These are phyloP conservation scores for Calocera viscosa DNA, from an alignment of 768 basidiomycete genomes.

Conservation along the genomic window DNA sequence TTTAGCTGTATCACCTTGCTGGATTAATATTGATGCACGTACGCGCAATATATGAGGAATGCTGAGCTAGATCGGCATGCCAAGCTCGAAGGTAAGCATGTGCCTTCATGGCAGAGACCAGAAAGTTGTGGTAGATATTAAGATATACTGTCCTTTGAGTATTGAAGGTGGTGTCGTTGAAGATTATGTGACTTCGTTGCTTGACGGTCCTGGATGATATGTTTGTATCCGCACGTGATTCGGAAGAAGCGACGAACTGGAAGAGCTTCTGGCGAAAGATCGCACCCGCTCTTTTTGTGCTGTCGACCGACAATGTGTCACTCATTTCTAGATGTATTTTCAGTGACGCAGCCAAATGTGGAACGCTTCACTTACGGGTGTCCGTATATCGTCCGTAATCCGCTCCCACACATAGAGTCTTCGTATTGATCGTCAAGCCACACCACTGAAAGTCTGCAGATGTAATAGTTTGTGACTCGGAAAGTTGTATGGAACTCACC, in stretches of 20 bases:
- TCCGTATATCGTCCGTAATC: conserved; percentile 63
- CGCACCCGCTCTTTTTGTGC: conserved; percentile 49
- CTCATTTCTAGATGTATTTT: conserved; percentile 37
- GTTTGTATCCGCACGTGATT: no score
- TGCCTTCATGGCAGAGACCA: conserved; percentile 75
- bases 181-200: conserved; percentile 66
- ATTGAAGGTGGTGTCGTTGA: conserved; percentile 63
- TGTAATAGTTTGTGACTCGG: conserved; percentile 28
- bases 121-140: conserved; percentile 80
- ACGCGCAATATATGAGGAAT: conserved; percentile 45
- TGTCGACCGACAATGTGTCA: conserved; percentile 59
- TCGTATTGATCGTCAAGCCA: conserved; percentile 67
- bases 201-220: conserved; percentile 63
- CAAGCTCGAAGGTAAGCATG: conserved; percentile 54
- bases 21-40: conserved; percentile 18
- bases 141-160: conserved; percentile 45
- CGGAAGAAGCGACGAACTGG: conserved; percentile 37
- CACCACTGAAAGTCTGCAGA: conserved; percentile 82
- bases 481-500: conserved; percentile 23
- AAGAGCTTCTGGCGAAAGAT: conserved; percentile 63
- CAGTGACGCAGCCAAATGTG: background rate
- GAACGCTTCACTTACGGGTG: conserved; percentile 35
- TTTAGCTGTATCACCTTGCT: background rate
- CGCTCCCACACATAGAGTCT: conserved; percentile 58
- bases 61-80: conserved; percentile 14